These are phyloP conservation scores for Komagataella kurtzmanii DNA, from an alignment of 805 yeast genomes.

Conservation along the genomic window DNA sequence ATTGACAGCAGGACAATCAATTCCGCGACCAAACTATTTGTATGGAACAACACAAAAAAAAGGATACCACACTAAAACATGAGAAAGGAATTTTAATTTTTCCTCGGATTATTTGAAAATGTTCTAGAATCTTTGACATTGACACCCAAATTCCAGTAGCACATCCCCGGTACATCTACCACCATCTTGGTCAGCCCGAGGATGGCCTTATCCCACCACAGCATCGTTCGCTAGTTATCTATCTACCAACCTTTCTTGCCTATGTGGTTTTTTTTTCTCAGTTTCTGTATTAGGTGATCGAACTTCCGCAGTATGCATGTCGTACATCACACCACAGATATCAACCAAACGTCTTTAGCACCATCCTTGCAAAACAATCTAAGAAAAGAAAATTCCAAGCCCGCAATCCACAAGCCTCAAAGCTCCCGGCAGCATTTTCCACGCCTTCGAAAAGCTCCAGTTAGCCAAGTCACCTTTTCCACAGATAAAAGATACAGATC, in stretches of 20 bases:
- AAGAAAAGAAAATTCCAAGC: neutral
- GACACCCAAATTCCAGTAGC: neutral
- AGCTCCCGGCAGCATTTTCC: neutral
- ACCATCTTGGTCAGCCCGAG: too few species aligned
- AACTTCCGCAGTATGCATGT: neutral
- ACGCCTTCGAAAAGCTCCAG: neutral
- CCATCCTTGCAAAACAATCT: neutral
- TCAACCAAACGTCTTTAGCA: neutral
- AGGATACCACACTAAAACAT: neutral
- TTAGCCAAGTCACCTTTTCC: neutral
- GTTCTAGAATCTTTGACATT: neutral
- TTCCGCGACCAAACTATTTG: neutral
- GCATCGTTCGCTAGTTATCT: too few species aligned
- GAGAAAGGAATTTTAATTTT: neutral
- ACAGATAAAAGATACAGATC: neutral
- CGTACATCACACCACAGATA: neutral
- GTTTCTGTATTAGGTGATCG: neutral
- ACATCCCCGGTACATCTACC: neutral
- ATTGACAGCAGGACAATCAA: neutral
- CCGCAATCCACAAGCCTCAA: neutral
- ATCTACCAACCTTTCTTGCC: too few species aligned
- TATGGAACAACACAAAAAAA: neutral
- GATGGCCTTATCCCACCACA: too few species aligned
- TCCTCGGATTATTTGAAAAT: neutral
- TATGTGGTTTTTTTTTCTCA: too few species aligned